Evolutionary conservation across 441 rosid species (phyloP), one percentile per base, ranked within the genome.

Genomic region (Raphanus hybrid): DNA sequence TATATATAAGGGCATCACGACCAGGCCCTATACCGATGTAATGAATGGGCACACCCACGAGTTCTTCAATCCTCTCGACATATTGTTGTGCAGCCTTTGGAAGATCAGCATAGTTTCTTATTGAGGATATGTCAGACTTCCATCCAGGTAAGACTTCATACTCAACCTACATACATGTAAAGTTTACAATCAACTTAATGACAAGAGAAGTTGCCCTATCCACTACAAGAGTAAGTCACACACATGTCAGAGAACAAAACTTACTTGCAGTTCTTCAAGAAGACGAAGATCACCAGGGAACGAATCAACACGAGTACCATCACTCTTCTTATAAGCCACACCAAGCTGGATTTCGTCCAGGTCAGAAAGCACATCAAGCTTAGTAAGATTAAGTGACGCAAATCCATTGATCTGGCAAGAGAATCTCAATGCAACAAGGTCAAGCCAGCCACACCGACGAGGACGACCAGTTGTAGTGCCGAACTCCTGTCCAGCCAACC

Each of bases 21-120:
- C 98, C 95, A 0, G 98, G 96, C 1, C 98, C 99, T 1, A 91
- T 85, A 32, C 98, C 99, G 35, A 95, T 93, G 83, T 91, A 95
- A 81, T 93, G 87, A 73, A 95, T 67, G 0, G 97, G 97, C 29
- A 87, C 87, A 3, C 93, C 98, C 32, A 95, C 89, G 0, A 93
- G 92, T 75, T 93, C 92, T 81, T 95, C 98, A 70, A 95, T 87
- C 88, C 97, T 89, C 85, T 95, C 97, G 55, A 93, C 92, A 23
- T 89, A 93, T 61, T 67, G 89, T 5, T 39, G 86, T 4, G 98
- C 98, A 62, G 91, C 92, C 75, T 86, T 87, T 12, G 99, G 99
- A 70, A 95, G 96, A 75, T 93, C 98, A 18, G 81, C 34, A 29
- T 29, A 29, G 5, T 29, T 29, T 29, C 98, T 86, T 64, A 88